Percentiles rank a stretch among this genome's conserved stretches.
These are phyloP conservation scores for Mortierella antarctica DNA, from an alignment of 192 early-diverging fungal genomes.

Conservation along the genomic window DNA sequence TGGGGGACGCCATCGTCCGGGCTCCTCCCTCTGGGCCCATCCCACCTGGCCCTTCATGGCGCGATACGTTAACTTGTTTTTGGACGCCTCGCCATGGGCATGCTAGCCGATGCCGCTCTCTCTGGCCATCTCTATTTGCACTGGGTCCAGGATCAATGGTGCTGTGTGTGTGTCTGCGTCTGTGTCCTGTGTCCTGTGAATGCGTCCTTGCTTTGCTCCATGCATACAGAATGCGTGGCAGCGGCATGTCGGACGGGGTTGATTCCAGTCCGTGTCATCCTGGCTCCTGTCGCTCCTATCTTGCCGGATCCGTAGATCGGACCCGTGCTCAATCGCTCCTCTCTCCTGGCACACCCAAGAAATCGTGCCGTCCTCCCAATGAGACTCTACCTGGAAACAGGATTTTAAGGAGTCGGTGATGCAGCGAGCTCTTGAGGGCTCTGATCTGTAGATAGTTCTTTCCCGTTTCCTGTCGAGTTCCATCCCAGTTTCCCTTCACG, in stretches of 20 bases:
- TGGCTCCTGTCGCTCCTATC: conserved; percentile 12
- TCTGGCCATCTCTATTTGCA: neutral
- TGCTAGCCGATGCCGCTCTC: too few relatives aligned
- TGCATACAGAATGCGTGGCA: conserved; percentile 9
- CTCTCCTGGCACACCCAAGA: conserved; percentile 1
- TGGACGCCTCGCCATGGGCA: too few relatives aligned
- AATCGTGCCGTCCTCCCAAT: neutral
- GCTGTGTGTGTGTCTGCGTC: neutral
- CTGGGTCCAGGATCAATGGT: neutral
- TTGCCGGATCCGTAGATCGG: neutral
- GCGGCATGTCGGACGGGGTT: neutral
- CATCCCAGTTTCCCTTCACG: neutral
- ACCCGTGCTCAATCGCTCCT: neutral
- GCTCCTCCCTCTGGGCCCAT: too few relatives aligned
- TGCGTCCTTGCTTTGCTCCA: neutral
- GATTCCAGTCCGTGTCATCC: conserved; percentile 29
- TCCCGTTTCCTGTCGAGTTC: neutral
- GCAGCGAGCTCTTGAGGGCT: too few relatives aligned
- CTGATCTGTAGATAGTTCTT: too few relatives aligned
- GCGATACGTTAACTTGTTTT: too few relatives aligned
- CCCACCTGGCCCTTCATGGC: too few relatives aligned
- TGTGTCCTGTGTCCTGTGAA: neutral
- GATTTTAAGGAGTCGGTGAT: conserved; percentile 1
- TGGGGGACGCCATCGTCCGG: too few relatives aligned
- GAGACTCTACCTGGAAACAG: conserved; percentile 5